Conservation (phyloP, 805 yeast species). For the Yamadazyma phyllophila region DNA sequence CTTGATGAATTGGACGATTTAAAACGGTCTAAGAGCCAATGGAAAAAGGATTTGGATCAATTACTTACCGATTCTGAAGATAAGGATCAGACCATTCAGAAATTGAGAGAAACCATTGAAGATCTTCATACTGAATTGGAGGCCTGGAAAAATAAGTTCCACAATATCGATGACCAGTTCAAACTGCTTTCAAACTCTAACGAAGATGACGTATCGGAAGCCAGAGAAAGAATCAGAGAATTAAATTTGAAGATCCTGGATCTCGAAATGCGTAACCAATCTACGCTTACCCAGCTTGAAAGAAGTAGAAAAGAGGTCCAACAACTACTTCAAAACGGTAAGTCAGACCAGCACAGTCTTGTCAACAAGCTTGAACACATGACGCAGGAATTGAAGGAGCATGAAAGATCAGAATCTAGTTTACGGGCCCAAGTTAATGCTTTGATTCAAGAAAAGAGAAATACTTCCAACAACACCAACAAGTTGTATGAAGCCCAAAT, state of each 20-base stretch:
- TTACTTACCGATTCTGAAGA: conserved; percentile 5
- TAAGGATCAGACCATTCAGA: conserved; percentile 4
- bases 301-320: conserved; percentile 15
- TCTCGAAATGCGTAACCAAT: background rate
- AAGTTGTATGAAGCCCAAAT: conserved; percentile 22
- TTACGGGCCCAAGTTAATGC: conserved; percentile 23
- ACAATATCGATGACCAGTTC: background rate
- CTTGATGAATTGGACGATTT: conserved; percentile 9
- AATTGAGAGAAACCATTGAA: conserved; percentile 15
- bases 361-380: conserved; percentile 16
- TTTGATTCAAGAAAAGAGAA: conserved; percentile 17
- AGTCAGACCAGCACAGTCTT: conserved; percentile 13
- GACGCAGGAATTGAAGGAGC: conserved; percentile 20
- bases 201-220: background rate
- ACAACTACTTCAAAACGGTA: conserved; percentile 12
- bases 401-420: conserved; percentile 21
- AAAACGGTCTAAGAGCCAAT: conserved; percentile 3
- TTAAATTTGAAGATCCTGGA: background rate
- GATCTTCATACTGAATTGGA: conserved; percentile 12
- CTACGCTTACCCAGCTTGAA: conserved; percentile 12
- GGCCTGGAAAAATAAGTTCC: background rate
- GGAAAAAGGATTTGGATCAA: conserved; percentile 6
- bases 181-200: too few relatives aligned
- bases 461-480: conserved; percentile 14
- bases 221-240: background rate